Percentiles rank a stretch among this genome's conserved stretches.
Conservation (phyloP, 352 stramenopile species). For the Phytophthora rubi region DNA sequence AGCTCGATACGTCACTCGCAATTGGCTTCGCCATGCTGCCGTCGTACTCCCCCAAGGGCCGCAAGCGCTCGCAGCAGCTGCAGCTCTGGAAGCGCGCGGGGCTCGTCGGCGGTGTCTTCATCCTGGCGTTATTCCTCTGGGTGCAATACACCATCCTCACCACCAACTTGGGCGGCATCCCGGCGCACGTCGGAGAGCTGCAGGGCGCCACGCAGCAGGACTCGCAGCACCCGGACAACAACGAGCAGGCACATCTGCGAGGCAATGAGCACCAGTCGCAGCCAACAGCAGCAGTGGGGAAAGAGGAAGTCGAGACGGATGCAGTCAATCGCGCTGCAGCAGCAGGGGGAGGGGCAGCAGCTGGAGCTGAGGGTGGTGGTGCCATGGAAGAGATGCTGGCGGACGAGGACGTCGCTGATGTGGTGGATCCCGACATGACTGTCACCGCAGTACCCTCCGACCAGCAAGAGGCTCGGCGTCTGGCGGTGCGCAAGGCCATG, state of each 20-base stretch:
- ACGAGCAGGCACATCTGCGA: conserved; percentile 19
- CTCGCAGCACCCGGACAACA: conserved; percentile 5
- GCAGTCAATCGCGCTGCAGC: conserved; percentile 4
- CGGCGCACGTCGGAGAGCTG: conserved; percentile 30
- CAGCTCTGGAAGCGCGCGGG: conserved; percentile 36
- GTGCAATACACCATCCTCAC: conserved; percentile 65
- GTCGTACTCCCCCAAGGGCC: conserved; percentile 25
- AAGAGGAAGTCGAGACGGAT: conserved; percentile 3
- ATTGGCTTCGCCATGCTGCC: conserved; percentile 24
- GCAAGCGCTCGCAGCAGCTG: conserved; percentile 29
- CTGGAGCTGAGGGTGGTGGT: conserved; percentile 4
- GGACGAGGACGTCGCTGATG: conserved; percentile 97
- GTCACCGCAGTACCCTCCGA: conserved; percentile 25
- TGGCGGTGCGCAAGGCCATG: conserved; percentile 69
- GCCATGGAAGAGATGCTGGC: conserved; percentile 94
- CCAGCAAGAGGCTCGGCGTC: conserved; percentile 51
- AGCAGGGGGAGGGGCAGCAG: conserved; percentile 2
- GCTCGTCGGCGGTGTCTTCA: conserved; percentile 12
- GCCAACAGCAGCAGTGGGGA: neutral
- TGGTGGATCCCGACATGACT: conserved; percentile 28
- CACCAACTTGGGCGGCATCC: conserved; percentile 33
- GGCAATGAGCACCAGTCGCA: conserved; percentile 7
- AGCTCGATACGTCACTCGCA: conserved; percentile 16
- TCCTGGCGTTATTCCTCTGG: conserved; percentile 48
- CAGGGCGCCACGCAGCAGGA: conserved; percentile 27